Evolutionary conservation across 1,139 yeast species (phyloP).

Genomic region (Protomyces pachydermus): DNA sequence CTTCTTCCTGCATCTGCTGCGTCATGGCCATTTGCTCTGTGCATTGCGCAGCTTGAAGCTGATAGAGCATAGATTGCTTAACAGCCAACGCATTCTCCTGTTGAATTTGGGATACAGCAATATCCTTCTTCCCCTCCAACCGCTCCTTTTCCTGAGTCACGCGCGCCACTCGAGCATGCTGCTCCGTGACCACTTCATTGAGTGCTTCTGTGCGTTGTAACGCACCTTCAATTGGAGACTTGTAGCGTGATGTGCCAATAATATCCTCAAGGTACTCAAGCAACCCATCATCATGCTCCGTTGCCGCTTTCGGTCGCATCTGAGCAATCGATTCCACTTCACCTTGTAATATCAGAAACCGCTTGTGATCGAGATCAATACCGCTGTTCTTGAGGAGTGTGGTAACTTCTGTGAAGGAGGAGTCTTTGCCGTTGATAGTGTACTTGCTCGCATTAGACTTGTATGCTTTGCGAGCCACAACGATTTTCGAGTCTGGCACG

Average conservation of each 20-base stretch:
- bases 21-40: background rate
- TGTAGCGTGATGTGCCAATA: slow-evolving; percentile 86
- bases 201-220: slow-evolving; percentile 57
- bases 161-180: slow-evolving; percentile 70
- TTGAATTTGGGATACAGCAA: slow-evolving; percentile 61
- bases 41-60: slow-evolving; percentile 48
- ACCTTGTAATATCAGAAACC: slow-evolving; percentile 92
- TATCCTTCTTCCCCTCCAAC: slow-evolving; percentile 64
- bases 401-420: slow-evolving; percentile 78
- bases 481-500: slow-evolving; percentile 55
- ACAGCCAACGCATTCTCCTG: slow-evolving; percentile 59
- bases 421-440: slow-evolving; percentile 61
- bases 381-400: slow-evolving; percentile 71
- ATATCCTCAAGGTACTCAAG: slow-evolving; percentile 93
- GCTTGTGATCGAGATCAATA: slow-evolving; percentile 87
- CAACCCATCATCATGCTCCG: slow-evolving; percentile 86
- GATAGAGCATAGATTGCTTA: slow-evolving; percentile 55
- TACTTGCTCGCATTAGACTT: slow-evolving; percentile 75
- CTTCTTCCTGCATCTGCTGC: slow-evolving; percentile 43
- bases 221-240: slow-evolving; percentile 65
- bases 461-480: slow-evolving; percentile 75
- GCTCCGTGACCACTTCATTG: slow-evolving; percentile 75
- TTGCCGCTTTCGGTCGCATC: slow-evolving; percentile 96
- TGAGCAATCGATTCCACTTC: slow-evolving; percentile 98
- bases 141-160: slow-evolving; percentile 71